Evolutionary conservation across 805 yeast species (phyloP), one percentile per base, ranked within the genome.

Genomic region (Candida berthetii): DNA sequence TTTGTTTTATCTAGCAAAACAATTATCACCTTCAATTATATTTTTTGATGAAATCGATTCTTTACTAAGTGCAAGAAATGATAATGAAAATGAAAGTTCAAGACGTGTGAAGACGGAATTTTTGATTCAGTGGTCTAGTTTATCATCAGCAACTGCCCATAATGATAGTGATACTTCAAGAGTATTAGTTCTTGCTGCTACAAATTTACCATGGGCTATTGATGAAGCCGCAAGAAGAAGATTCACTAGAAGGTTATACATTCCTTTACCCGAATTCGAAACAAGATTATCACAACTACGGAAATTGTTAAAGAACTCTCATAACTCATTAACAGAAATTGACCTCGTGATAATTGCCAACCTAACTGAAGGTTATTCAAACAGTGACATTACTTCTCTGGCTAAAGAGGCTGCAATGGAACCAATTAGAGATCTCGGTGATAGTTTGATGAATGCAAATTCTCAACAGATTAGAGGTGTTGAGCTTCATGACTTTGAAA

Each of bases 341-440:
- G 96, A 90, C 47, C 74, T 79, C 46, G 71, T 72, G 9, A 66
- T 67, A 35, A 66, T 91, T 19, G 71, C 85, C 15, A 66, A 68
- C 10, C 58, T 85, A 51, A 89, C 98, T 0, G 79, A 80, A 7
- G 91, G 87, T 0, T 88, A 81, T 61, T 85, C 96, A n/a, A 96
- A 96, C 2, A 82, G 93, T 49, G 99, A 91, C 62, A 74, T 91
- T 35, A 89, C 97, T 0, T 90, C 96, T 1, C 63, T 91, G 45
- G 96, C 97, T 2, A 93, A 90, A 61, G 97, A 91, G 60, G 95
- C 96, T 3, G 97, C 99, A 1, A 90, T 91, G 97, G 96, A 96
- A 1, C 98, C 99, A 2, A 67, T 93, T 31, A 72, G 99, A 48
- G 83, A 88, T 33, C 65, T 91, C 19, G 97, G 98, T 2, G 97